Base-by-base conservation (phyloP, 2,329 filamentous ascomycete genomes). In the Colletotrichum sublineola region DNA sequence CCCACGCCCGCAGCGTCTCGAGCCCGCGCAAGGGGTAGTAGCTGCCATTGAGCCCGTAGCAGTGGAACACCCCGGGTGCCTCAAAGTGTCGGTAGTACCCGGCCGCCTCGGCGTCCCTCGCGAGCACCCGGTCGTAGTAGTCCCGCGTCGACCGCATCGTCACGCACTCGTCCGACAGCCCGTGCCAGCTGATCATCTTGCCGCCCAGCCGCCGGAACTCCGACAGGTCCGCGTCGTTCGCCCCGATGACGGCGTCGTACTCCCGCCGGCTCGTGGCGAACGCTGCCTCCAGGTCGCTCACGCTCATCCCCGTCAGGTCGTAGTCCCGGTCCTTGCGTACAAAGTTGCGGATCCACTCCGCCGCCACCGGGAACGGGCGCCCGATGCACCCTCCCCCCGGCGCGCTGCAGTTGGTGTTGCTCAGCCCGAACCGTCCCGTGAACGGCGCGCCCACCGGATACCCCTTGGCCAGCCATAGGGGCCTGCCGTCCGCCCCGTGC, bases 51-150 rank as follows among this genome's bases (percentile, higher is more conserved):
- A 65, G 36, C 42, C 73, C 69, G 44, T 69, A 73, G 68, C 88
- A 90, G 77, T 89, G 87, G 20, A 79, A 81, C 79, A 88, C 84
- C 0, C 87, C 87, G 1, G 86, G 86, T 6, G 88, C 82, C 9
- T 81, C 78, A 76, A 88, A 89, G 74, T 87, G 81, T 2, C 82
- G 77, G 78, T 87, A 90, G 77, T 87, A 87, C 36, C 85, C 83
- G 29, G 31, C n/a, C 5, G 67, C 71, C 5, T 31, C 53, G 9
- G 14, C n/a, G 38, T 74, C 73, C 36, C 20, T 31, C 58, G 33
- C 64, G 15, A 74, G 24, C 48, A 74, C 71, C 36, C 56, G 50
- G 53, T 74, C 73, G 60, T 74, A 74, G 74, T 82, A 84, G 52
- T 79, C 68, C n/a, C 79, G 74, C 15, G 81, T 80, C 3, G 77